Conservation (phyloP, 2,329 filamentous ascomycete genomes). For the Fusarium clavum region DNA sequence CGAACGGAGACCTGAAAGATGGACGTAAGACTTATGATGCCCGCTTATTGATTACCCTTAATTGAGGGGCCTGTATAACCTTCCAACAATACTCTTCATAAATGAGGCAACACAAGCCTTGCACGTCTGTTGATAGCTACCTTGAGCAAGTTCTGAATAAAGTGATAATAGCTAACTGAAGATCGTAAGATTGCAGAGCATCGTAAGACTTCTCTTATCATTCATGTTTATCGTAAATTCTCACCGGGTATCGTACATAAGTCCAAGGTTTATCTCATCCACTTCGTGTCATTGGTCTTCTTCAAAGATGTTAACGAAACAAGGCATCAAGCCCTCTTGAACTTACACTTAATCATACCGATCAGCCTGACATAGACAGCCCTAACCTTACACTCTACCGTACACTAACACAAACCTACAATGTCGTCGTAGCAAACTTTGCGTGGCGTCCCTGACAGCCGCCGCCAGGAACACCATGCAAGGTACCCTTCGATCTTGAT, state of each 20-base stretch:
- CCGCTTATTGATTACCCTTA: background rate
- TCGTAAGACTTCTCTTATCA: background rate
- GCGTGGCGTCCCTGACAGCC: slow-evolving; percentile 31
- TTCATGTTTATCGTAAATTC: background rate
- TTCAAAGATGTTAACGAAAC: background rate
- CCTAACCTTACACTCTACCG: too few relatives aligned
- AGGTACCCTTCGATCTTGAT: slow-evolving; percentile 28
- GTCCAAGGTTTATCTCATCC: background rate
- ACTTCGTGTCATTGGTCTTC: background rate
- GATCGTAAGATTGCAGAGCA: background rate
- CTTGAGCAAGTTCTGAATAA: background rate
- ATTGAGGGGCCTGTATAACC: background rate
- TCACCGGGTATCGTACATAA: background rate
- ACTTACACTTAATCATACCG: background rate
- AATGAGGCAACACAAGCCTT: background rate
- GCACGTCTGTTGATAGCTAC: background rate
- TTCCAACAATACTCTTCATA: background rate
- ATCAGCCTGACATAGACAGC: background rate
- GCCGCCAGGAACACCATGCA: slow-evolving; percentile 37
- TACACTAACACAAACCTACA: background rate
- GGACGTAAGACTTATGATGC: background rate
- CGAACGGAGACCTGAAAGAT: background rate
- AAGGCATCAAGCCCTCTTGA: background rate
- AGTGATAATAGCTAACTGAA: background rate
- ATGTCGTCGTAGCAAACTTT: slow-evolving; percentile 28